Conservation (phyloP, 768 basidiomycete genomes). For the Tubosaeta brunneosetosa region DNA sequence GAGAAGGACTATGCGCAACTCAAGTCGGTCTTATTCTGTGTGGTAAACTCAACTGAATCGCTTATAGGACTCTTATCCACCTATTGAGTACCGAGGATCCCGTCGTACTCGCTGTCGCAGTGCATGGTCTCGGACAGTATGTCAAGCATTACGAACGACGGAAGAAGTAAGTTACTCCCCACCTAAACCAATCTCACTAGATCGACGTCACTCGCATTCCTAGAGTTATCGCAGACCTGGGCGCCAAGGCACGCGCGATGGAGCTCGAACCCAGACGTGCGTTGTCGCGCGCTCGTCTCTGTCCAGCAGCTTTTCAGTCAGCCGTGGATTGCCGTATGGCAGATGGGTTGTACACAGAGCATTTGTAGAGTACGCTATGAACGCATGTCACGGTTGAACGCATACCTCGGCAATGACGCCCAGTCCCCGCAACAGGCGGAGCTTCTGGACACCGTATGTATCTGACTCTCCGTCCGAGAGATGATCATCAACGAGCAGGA, state of each 20-base stretch:
- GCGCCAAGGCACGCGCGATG: conserved; percentile 84
- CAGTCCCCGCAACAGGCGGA: conserved; percentile 63
- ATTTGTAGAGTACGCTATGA: conserved; percentile 22
- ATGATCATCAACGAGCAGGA: conserved; percentile 59
- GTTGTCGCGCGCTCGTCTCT: conserved; percentile 86
- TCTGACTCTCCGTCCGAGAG: conserved; percentile 32
- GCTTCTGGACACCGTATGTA: conserved; percentile 33
- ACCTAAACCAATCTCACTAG: neutral
- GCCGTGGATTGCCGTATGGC: conserved; percentile 58
- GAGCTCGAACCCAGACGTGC: conserved; percentile 85
- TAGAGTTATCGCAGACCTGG: conserved; percentile 77
- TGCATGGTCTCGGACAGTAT: conserved; percentile 91
- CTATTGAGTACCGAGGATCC: conserved; percentile 68
- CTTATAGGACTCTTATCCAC: conserved; percentile 62
- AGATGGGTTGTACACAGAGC: conserved; percentile 30
- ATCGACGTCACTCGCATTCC: neutral
- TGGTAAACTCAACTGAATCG: neutral
- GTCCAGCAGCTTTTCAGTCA: conserved; percentile 92
- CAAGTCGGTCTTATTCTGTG: conserved; percentile 47
- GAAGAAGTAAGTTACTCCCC: conserved; percentile 63
- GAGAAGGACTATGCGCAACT: conserved; percentile 81
- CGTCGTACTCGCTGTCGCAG: conserved; percentile 82
- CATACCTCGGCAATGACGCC: conserved; percentile 68
- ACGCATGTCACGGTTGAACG: conserved; percentile 39
- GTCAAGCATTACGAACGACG: conserved; percentile 88